Conservation (phyloP, 2,329 filamentous ascomycete species). For the Dendrostoma leiphaemia region DNA sequence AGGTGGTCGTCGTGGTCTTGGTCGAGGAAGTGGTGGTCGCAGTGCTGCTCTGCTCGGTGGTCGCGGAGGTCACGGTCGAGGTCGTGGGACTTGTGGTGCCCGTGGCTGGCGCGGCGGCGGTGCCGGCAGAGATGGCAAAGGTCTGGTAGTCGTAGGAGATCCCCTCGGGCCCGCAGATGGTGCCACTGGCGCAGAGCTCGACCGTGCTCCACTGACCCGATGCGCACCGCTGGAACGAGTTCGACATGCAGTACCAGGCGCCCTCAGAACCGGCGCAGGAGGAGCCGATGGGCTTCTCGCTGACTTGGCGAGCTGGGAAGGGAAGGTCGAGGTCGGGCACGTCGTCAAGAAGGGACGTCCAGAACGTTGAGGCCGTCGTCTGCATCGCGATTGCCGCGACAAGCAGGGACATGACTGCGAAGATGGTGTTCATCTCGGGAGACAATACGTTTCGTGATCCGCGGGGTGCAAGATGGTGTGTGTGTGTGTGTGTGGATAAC, state of each 20-base stretch:
- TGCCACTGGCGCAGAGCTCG: slow-evolving; percentile 43
- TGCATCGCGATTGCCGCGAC: neutral
- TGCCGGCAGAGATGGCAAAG: neutral
- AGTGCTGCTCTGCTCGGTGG: neutral
- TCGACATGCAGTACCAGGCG: slow-evolving; percentile 54
- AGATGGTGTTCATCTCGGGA: neutral
- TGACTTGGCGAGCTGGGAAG: neutral
- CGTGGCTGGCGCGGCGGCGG: neutral
- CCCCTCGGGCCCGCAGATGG: slow-evolving; percentile 42
- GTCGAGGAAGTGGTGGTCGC: neutral
- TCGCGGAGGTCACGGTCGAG: neutral
- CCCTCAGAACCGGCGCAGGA: slow-evolving; percentile 43
- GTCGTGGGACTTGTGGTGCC: neutral
- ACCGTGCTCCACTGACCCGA: slow-evolving; percentile 44
- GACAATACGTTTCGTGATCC: neutral
- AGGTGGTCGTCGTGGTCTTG: neutral
- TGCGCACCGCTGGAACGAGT: slow-evolving; percentile 49
- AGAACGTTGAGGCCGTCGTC: too few species aligned
- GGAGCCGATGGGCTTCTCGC: slow-evolving; percentile 33
- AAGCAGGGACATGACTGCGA: neutral
- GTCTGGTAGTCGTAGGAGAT: slow-evolving; percentile 36
- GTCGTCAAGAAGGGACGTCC: too few species aligned
- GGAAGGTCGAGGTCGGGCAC: neutral
- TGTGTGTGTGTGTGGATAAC: too few species aligned
- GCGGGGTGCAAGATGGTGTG: neutral